phyloP scores from a whole-genome alignment of 352 stramenopile species.

The Phytophthora pini region DNA sequence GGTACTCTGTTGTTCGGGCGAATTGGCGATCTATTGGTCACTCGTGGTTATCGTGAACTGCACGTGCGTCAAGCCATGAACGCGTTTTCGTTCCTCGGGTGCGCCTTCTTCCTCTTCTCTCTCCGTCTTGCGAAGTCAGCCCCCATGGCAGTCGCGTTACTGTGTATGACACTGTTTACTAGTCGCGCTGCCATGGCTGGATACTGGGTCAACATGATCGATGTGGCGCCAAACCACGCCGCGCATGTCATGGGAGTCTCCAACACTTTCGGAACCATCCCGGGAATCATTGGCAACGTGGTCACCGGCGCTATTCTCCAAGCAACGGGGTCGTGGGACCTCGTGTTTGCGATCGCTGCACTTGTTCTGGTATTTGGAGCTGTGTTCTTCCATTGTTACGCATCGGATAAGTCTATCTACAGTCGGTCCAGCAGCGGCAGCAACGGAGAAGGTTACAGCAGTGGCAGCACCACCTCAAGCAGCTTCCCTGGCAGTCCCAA shows the following conservation, averaged over 20 bases:
- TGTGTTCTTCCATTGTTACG: constrained; percentile 76
- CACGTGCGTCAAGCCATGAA: constrained; percentile 86
- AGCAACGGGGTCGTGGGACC: constrained; percentile 74
- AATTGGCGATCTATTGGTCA: constrained; percentile 71
- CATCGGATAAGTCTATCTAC: constrained; percentile 85
- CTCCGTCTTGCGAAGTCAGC: constrained; percentile 70
- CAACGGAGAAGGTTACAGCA: constrained; percentile 33
- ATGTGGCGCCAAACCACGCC: constrained; percentile 81
- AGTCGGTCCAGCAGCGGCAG: constrained; percentile 3
- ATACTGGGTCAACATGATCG: constrained; percentile 93
- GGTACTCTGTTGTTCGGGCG: constrained; percentile 78
- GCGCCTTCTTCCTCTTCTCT: constrained; percentile 72
- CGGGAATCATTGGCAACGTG: constrained; percentile 86
- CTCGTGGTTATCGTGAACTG: constrained; percentile 67
- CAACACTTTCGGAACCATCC: constrained; percentile 87
- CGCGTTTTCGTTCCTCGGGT: constrained; percentile 73
- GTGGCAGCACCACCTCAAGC: constrained; percentile 39
- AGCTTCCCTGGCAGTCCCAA: constrained; percentile 38
- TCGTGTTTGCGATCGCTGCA: constrained; percentile 85
- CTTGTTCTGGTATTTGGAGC: constrained; percentile 75
- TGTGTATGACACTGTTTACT: constrained; percentile 83
- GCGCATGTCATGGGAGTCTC: constrained; percentile 89
- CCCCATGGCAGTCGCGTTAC: constrained; percentile 59
- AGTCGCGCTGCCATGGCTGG: constrained; percentile 76
- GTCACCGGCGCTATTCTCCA: constrained; percentile 84